Evolutionary conservation across 345 rosid genomes (phyloP).

Genomic region (Citrus trifoliata): DNA sequence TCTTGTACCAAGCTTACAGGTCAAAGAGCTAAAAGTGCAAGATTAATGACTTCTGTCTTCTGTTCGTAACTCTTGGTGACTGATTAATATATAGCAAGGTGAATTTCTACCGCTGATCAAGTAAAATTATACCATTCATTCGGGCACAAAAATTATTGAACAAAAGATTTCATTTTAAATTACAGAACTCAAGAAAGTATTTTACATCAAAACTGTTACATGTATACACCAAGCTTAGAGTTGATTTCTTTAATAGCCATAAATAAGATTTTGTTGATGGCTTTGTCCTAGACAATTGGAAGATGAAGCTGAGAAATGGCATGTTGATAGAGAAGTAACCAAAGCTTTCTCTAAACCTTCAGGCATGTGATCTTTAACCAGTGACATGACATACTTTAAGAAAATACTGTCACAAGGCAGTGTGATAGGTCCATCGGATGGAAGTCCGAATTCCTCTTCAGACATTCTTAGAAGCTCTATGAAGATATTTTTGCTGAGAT

Average conservation of each 20-base stretch:
- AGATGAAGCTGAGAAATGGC: not conserved
- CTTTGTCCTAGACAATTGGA: not conserved
- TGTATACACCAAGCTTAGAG: not conserved
- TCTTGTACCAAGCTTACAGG: not conserved
- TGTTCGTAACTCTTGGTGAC: not conserved
- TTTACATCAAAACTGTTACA: not conserved
- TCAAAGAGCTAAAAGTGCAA: not conserved
- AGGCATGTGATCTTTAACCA: conserved; percentile 14
- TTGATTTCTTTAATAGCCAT: not conserved
- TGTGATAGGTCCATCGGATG: conserved; percentile 24
- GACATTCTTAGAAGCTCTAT: conserved; percentile 31
- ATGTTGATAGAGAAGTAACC: conserved; percentile 6
- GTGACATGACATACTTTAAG: conserved; percentile 15
- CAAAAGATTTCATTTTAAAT: not conserved
- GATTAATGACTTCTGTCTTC: not conserved
- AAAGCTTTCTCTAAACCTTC: conserved; percentile 32
- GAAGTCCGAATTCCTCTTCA: conserved; percentile 36
- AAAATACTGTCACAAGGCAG: conserved; percentile 26
- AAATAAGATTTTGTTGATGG: conserved; percentile 4
- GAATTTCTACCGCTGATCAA: too few relatives aligned
- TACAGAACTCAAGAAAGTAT: not conserved
- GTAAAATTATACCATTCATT: not conserved
- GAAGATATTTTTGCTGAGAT: conserved; percentile 20
- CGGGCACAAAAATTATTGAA: not conserved
- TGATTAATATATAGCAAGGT: not conserved